Conservation (phyloP, 2,329 filamentous ascomycete species). For the Neopestalotiopsis clavispora region DNA sequence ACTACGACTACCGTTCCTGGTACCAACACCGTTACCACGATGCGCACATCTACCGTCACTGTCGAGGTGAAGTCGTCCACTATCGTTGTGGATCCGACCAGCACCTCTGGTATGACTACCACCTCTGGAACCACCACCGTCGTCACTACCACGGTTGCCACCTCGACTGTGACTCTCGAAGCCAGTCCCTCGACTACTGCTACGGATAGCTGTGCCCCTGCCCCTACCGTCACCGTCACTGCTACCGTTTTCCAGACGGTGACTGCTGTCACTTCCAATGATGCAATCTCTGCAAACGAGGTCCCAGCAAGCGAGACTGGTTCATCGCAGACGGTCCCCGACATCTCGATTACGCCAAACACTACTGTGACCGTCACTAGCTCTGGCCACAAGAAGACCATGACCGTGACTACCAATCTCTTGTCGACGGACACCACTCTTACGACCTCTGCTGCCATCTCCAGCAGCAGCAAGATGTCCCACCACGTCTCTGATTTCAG, state of each 20-base stretch:
- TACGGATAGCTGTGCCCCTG: conserved; percentile 10
- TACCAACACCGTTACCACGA: too few relatives aligned
- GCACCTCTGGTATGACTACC: conserved; percentile 17
- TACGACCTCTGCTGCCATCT: not conserved
- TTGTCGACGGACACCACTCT: not conserved
- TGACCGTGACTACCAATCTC: not conserved
- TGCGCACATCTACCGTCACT: too few relatives aligned
- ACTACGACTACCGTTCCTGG: conserved; percentile 15
- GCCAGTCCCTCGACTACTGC: conserved; percentile 17
- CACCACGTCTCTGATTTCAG: conserved; percentile 9
- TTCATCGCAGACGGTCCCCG: not conserved
- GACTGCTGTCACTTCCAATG: not conserved
- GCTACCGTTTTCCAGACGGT: conserved; percentile 10
- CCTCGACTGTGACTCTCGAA: conserved; percentile 22
- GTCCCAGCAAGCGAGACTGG: not conserved
- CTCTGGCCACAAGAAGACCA: not conserved
- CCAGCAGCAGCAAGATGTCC: conserved; percentile 10
- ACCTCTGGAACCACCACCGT: not conserved
- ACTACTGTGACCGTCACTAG: not conserved
- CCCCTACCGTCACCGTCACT: conserved; percentile 14
- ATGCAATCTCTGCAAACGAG: not conserved
- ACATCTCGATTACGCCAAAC: conserved; percentile 11
- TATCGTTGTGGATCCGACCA: not conserved
- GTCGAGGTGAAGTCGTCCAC: not conserved
- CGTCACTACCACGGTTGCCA: conserved; percentile 6